Evolutionary conservation across 2,329 filamentous ascomycete species (phyloP).

Genomic region (Plenodomus lindquistii): DNA sequence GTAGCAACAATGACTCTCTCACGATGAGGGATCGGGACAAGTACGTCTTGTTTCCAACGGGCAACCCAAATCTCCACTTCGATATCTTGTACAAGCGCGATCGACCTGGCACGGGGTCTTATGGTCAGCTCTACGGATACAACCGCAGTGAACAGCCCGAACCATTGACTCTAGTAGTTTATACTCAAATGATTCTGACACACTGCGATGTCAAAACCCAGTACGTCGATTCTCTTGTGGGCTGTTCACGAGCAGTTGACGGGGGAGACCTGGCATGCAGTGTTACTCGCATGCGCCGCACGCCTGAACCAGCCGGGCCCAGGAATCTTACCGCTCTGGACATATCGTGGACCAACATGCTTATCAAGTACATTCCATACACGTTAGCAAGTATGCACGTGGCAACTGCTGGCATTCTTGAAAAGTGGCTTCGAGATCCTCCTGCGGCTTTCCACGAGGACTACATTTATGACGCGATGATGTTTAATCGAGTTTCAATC

Average conservation of each 20-base stretch:
- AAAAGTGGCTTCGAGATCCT: conserved; percentile 3
- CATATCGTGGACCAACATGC: background rate
- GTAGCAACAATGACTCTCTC: background rate
- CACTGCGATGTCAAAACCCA: background rate
- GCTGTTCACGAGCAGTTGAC: background rate
- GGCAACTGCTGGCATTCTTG: background rate
- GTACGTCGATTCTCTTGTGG: background rate
- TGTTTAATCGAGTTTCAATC: background rate
- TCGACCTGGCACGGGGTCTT: background rate
- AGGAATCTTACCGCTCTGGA: background rate
- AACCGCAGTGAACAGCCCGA: background rate
- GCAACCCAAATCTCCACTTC: background rate
- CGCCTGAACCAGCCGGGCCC: background rate
- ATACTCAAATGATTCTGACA: background rate
- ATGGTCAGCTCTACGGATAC: background rate
- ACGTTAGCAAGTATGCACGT: background rate
- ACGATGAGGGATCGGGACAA: background rate
- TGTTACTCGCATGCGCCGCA: background rate
- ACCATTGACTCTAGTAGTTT: background rate
- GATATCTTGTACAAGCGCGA: background rate
- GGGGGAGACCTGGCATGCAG: background rate
- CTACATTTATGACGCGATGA: background rate
- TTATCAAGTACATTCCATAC: background rate
- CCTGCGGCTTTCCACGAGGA: background rate
- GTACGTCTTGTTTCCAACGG: background rate